Evolutionary conservation across 805 yeast species (phyloP).

Genomic region (Sugiyamaella smithiae): DNA sequence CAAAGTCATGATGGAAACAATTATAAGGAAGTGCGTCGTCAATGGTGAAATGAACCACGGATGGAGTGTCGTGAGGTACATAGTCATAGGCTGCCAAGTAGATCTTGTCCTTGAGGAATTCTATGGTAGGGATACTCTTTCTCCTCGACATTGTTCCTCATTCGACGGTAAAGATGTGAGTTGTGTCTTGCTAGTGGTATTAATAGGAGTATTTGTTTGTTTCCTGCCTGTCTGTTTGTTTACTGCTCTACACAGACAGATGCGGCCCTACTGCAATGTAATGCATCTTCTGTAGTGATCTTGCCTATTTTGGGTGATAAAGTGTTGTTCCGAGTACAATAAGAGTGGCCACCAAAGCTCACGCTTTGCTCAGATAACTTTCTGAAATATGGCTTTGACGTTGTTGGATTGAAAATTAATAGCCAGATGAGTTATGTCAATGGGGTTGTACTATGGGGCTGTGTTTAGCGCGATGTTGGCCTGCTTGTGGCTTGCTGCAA

Average conservation of each 20-base stretch:
- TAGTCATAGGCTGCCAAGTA: constrained; percentile 87
- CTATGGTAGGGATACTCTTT: constrained; percentile 32
- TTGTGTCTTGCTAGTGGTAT: not conserved
- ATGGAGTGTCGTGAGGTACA: constrained; percentile 71
- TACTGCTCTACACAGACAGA: constrained; percentile 5
- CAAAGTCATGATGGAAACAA: constrained; percentile 94
- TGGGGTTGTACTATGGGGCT: too few species aligned
- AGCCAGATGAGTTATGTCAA: too few species aligned
- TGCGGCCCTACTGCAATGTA: constrained; percentile 6
- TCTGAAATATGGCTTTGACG: too few species aligned
- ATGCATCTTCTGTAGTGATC: constrained; percentile 1
- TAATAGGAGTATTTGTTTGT: constrained; percentile 7
- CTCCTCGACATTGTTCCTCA: constrained; percentile 17
- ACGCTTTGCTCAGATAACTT: too few species aligned
- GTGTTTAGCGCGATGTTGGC: too few species aligned
- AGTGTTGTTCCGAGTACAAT: too few species aligned
- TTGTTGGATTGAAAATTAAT: too few species aligned
- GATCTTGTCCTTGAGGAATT: constrained; percentile 52
- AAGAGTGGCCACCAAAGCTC: too few species aligned
- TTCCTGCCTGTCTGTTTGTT: constrained; percentile 1
- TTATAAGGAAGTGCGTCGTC: constrained; percentile 92
- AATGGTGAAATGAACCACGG: constrained; percentile 80
- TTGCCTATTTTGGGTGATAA: not conserved
- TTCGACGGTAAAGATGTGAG: not conserved
- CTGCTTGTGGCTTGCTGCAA: too few species aligned